Evolutionary conservation across 805 yeast species (phyloP).

Genomic region (Suhomyces sp.): DNA sequence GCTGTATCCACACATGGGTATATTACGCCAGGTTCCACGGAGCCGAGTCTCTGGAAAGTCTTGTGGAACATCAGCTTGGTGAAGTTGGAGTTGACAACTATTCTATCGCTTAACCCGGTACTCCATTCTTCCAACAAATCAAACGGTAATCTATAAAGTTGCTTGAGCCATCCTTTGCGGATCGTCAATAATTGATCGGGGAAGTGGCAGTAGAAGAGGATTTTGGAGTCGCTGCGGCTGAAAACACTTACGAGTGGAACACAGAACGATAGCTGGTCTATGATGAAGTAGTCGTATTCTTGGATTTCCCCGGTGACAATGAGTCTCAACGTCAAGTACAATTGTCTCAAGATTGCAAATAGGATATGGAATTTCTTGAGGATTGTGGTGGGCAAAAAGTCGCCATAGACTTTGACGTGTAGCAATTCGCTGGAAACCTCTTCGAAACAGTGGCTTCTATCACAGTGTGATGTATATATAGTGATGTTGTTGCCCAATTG

Average conservation of each 20-base stretch:
- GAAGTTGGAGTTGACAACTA: constrained; percentile 86
- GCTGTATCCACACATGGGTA: constrained; percentile 75
- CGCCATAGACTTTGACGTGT: constrained; percentile 74
- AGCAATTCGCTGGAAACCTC: constrained; percentile 65
- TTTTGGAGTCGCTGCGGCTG: constrained; percentile 41
- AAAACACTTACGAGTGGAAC: constrained; percentile 63
- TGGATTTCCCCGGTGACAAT: constrained; percentile 48
- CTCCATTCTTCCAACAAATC: constrained; percentile 81
- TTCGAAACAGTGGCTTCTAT: constrained; percentile 82
- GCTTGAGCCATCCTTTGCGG: constrained; percentile 53
- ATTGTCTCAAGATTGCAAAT: constrained; percentile 80
- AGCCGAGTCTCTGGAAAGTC: constrained; percentile 50
- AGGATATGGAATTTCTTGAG: constrained; percentile 69
- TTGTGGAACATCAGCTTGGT: constrained; percentile 66
- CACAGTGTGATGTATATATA: constrained; percentile 89
- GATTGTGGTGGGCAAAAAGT: constrained; percentile 71
- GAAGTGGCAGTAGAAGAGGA: constrained; percentile 91
- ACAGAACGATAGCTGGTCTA: constrained; percentile 86
- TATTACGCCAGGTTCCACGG: constrained; percentile 51
- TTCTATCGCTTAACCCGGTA: constrained; percentile 68
- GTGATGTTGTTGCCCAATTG: constrained; percentile 53
- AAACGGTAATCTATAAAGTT: constrained; percentile 74
- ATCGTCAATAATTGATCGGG: constrained; percentile 82
- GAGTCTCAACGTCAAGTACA: constrained; percentile 52
- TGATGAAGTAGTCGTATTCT: constrained; percentile 66